Base-by-base conservation (phyloP, 352 stramenopile species). In the Phytophthora idaei region DNA sequence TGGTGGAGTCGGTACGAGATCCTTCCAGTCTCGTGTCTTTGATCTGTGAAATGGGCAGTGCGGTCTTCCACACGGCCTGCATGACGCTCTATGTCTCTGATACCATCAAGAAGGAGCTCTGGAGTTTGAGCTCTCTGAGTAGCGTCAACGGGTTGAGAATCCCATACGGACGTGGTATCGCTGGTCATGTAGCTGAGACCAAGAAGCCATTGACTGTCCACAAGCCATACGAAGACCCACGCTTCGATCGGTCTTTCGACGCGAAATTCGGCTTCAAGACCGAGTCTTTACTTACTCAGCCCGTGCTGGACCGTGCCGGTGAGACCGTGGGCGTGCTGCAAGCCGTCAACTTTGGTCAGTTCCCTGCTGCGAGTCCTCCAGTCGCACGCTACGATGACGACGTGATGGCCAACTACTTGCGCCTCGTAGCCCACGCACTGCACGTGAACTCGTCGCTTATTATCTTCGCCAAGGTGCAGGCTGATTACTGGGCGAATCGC, bases 221-320 rank as follows among this genome's bases (percentile, higher is more conserved):
- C 12, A 85, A 90, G 44, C 85, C 85, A 1, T 94, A 95, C 67
- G 77, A 94, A 42, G 86, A 92, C 48, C 66, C 81, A 12, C 84
- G 83, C 15, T 96, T 96, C 62, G 88, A 95, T 64, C 72, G 67
- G 5, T 92, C 85, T 44, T 87, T 94, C 28, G 89, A 97, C 71
- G 57, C 81, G 36, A 90, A 89, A 67, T 90, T 90, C 47, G 85
- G 87, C 34, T 97, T 93, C 77, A 89, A 89, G 54, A 95, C 90
- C 0, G 80, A 92, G 42, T 91, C 79, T 31, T 59, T 93, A 12
- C 62, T 95, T 17, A 90, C 81, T 10, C 83, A 95, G 10, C 85
- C 88, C 1, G 78, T 97, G 10, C 56, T 90, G 12, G 74, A 91
- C 45, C 83, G 80, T 37, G 84, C 85, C 17, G 81, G 80, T 7